Conservation (phyloP, 2,329 filamentous ascomycete species). For the Rutstroemia sp. region DNA sequence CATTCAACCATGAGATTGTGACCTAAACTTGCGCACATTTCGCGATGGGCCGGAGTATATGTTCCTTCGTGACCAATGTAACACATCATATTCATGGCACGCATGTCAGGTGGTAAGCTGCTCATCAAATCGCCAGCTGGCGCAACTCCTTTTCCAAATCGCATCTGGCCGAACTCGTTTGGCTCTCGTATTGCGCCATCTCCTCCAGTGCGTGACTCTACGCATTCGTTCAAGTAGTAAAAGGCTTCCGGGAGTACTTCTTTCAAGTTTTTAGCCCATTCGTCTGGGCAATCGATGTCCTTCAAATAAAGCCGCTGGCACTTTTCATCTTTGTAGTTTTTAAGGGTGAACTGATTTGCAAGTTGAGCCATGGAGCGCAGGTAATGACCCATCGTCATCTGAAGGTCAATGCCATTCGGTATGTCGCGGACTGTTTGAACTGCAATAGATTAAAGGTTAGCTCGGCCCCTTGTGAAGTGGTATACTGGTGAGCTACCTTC, state of each 20-base stretch:
- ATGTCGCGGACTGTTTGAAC: conserved; percentile 84
- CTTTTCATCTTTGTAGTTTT: conserved; percentile 70
- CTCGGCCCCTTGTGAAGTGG: background rate
- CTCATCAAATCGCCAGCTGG: conserved; percentile 92
- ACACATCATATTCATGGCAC: conserved; percentile 95
- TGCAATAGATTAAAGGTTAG: conserved; percentile 32
- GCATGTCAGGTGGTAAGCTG: conserved; percentile 76
- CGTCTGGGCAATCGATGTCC: conserved; percentile 86
- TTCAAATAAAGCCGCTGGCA: conserved; percentile 90
- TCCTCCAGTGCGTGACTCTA: conserved; percentile 46
- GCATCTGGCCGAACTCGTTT: conserved; percentile 33
- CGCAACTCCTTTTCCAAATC: conserved; percentile 41
- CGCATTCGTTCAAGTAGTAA: conserved; percentile 83
- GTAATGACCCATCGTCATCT: conserved; percentile 85
- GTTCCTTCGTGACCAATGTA: conserved; percentile 97
- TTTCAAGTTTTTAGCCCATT: conserved; percentile 77
- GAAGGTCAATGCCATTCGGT: conserved; percentile 61
- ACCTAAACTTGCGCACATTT: conserved; percentile 94
- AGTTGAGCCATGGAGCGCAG: conserved; percentile 79
- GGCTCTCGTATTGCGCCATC: conserved; percentile 44
- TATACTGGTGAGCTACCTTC: conserved; percentile 51
- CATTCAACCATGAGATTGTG: conserved; percentile 99
- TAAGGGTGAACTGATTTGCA: conserved; percentile 70
- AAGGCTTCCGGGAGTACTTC: conserved; percentile 73
- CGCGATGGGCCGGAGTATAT: conserved; percentile 87